These are phyloP conservation scores for Miscanthus sacchariflorus DNA, from an alignment of 202 grass and related monocot genomes.

Conservation along the genomic window DNA sequence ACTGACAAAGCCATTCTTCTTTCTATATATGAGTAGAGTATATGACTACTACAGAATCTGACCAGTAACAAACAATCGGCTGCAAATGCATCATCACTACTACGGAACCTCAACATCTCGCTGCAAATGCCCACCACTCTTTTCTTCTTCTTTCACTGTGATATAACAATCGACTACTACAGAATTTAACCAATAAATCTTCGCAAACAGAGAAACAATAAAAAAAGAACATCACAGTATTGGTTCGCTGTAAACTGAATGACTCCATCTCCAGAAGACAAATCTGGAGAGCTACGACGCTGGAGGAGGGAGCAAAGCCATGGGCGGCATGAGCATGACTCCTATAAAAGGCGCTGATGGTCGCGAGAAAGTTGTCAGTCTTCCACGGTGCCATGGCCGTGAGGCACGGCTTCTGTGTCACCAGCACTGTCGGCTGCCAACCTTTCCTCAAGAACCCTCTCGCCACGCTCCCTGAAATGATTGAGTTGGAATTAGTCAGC, in stretches of 20 bases:
- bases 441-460: conserved; percentile 93
- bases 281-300: conserved; percentile 15
- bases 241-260: conserved; percentile 47
- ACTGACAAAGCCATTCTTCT: neutral
- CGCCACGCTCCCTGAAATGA: conserved; percentile 72
- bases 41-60: neutral
- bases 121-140: conserved; percentile 8
- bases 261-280: conserved; percentile 25
- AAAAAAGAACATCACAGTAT: conserved; percentile 48
- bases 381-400: conserved; percentile 20
- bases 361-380: conserved; percentile 25
- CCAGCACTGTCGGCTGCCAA: conserved; percentile 55
- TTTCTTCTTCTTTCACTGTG: conserved; percentile 41
- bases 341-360: neutral
- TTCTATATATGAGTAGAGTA: conserved; percentile 3
- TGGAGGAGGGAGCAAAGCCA: conserved; percentile 1
- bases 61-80: neutral
- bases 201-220: neutral
- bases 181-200: conserved; percentile 62
- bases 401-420: conserved; percentile 51
- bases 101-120: conserved; percentile 36
- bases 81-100: neutral
- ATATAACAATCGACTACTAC: conserved; percentile 44
- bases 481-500: neutral
- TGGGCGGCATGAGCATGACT: conserved; percentile 11